A percentile compares a stretch with the other conserved stretches of the same genome.
Conservation (phyloP, 2,329 filamentous ascomycete species). For the Botrytis paeoniae region DNA sequence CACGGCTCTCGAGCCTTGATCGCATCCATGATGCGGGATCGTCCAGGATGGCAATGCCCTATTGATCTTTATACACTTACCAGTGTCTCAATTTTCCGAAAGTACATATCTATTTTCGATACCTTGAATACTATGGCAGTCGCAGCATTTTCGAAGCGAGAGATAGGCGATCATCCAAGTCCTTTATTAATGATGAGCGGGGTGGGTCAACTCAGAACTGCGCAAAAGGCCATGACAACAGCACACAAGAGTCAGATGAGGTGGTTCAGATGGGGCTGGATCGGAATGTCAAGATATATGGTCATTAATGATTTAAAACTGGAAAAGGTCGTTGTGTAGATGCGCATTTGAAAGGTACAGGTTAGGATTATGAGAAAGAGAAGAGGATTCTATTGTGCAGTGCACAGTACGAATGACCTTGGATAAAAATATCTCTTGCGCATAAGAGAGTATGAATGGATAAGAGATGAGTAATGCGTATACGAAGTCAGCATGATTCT, state of each 20-base stretch:
- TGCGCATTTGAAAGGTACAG: no score
- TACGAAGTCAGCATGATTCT: neutral
- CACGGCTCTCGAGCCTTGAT: conserved; percentile 76
- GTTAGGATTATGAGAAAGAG: neutral
- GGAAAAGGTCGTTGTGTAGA: conserved; percentile 45
- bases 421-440: neutral
- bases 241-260: conserved; percentile 96
- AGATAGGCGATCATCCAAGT: conserved; percentile 49
- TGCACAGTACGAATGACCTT: neutral
- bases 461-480: conserved; percentile 16
- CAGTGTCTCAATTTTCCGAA: conserved; percentile 68
- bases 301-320: conserved; percentile 80
- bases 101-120: conserved; percentile 79
- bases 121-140: conserved; percentile 64
- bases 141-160: conserved; percentile 46
- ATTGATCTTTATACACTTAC: conserved; percentile 84
- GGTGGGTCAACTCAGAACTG: conserved; percentile 60
- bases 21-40: conserved; percentile 59
- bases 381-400: neutral
- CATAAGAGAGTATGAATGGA: conserved; percentile 1
- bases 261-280: conserved; percentile 98
- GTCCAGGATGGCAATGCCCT: conserved; percentile 65
- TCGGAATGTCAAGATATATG: conserved; percentile 89
- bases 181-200: conserved; percentile 70
- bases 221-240: conserved; percentile 81